phyloP scores from a whole-genome alignment of 1,139 yeast species.

The Blastobotrys ciferrii region DNA sequence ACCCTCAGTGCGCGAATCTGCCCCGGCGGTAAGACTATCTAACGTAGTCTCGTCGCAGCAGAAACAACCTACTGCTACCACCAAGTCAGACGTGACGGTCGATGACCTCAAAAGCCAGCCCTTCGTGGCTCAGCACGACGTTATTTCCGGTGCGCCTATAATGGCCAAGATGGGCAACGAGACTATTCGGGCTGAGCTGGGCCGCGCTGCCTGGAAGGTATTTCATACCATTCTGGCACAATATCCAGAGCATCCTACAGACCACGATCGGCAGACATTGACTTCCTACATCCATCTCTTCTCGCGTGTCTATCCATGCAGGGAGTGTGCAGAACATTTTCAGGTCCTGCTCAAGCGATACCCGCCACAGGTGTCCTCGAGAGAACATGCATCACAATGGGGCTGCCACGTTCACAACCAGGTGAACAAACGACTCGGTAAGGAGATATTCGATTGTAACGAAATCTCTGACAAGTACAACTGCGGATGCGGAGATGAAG shows the following conservation, averaged over 20 bases:
- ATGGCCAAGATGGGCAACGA: conserved; percentile 86
- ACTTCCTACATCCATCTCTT: conserved; percentile 43
- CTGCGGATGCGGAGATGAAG: conserved; percentile 89
- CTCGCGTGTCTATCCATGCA: conserved; percentile 39
- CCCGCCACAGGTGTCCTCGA: conserved; percentile 81
- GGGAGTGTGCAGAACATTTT: conserved; percentile 94
- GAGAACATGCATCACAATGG: conserved; percentile 89
- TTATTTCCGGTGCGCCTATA: conserved; percentile 48
- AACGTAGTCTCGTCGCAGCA: not conserved
- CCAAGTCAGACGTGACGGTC: conserved; percentile 18
- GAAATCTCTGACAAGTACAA: conserved; percentile 85
- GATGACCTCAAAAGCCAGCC: conserved; percentile 19
- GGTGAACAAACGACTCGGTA: conserved; percentile 71
- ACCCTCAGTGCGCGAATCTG: conserved; percentile 3
- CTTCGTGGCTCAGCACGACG: conserved; percentile 10
- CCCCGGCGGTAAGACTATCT: conserved; percentile 3
- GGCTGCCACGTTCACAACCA: conserved; percentile 92
- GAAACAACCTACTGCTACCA: not conserved
- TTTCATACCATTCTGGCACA: conserved; percentile 90
- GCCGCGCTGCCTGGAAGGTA: conserved; percentile 86
- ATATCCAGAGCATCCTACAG: conserved; percentile 78
- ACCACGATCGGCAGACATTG: conserved; percentile 63
- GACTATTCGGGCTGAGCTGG: conserved; percentile 65
- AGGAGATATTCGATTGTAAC: conserved; percentile 77
- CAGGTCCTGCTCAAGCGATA: conserved; percentile 59